A percentile compares a stretch with the other conserved stretches of the same genome.
These are phyloP conservation scores for Pelargonium australe DNA, from an alignment of 441 rosid species.

Conservation along the genomic window DNA sequence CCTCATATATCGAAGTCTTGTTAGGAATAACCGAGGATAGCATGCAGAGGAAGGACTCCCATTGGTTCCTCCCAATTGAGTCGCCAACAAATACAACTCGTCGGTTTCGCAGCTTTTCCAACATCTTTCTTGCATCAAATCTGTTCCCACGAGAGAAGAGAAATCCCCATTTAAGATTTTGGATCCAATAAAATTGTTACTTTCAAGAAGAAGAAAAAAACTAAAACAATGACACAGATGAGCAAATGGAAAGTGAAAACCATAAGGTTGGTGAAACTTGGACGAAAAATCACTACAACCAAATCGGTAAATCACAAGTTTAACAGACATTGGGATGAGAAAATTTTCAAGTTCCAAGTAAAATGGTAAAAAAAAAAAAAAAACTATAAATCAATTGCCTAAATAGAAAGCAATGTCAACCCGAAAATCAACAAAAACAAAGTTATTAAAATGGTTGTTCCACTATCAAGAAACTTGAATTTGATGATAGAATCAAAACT, in stretches of 20 bases:
- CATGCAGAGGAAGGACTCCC: conserved; percentile 93
- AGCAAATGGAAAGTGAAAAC: neutral
- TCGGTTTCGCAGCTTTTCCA: conserved; percentile 54
- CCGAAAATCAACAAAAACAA: too few species aligned
- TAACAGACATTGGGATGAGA: too few species aligned
- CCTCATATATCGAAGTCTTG: conserved; percentile 60
- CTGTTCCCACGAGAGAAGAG: conserved; percentile 32
- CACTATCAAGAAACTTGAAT: neutral
- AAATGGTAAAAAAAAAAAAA: too few species aligned
- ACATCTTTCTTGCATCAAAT: conserved; percentile 63
- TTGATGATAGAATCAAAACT: neutral
- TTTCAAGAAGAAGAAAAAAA: conserved; percentile 2
- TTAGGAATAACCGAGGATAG: conserved; percentile 56
- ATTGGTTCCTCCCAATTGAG: conserved; percentile 87
- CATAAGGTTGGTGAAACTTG: too few species aligned
- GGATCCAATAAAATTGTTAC: neutral
- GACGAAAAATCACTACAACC: too few species aligned
- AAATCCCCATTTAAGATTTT: conserved; percentile 2
- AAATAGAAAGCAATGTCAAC: neutral
- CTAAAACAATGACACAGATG: neutral
- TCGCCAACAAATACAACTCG: conserved; percentile 85
- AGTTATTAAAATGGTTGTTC: too few species aligned
- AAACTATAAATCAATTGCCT: neutral
- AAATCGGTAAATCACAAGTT: too few species aligned
- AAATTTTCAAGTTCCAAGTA: too few species aligned